Percentiles rank a stretch among this genome's conserved stretches.
Conservation (phyloP, 2,329 filamentous ascomycete species). For the Clarireedia hainanense region DNA sequence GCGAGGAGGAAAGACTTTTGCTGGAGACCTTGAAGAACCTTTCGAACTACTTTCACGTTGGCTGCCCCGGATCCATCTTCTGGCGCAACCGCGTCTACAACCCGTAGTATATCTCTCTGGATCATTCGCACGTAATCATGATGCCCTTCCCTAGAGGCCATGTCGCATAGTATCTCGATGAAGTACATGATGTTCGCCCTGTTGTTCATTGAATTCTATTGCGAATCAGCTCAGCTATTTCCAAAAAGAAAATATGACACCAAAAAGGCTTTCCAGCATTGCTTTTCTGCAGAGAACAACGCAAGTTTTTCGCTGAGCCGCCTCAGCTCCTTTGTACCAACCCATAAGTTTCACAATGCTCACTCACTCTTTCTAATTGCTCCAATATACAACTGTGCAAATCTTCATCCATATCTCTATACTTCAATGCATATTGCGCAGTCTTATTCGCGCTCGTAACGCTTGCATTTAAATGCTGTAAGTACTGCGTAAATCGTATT, state of each 20-base stretch:
- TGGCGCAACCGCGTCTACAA: constrained; percentile 88
- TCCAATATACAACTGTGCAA: constrained; percentile 95
- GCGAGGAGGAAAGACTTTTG: constrained; percentile 64
- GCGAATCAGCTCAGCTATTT: constrained; percentile 1
- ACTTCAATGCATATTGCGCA: constrained; percentile 88
- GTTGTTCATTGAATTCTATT: constrained; percentile 87
- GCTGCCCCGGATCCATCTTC: constrained; percentile 81
- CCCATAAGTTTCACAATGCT: not conserved
- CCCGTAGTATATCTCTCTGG: constrained; percentile 81
- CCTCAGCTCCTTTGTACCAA: not conserved
- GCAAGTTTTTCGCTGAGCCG: too few relatives aligned
- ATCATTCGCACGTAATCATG: constrained; percentile 87
- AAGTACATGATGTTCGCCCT: constrained; percentile 99
- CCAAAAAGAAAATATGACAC: not conserved
- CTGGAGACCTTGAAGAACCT: constrained; percentile 63
- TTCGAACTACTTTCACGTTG: constrained; percentile 87
- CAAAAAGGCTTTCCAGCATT: not conserved
- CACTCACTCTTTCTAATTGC: constrained; percentile 74
- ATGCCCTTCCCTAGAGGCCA: constrained; percentile 53
- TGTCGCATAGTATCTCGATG: constrained; percentile 86
- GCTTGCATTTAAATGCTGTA: constrained; percentile 86
- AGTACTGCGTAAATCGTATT: constrained; percentile 87
- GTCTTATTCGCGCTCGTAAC: constrained; percentile 86
- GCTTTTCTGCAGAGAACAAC: too few relatives aligned
- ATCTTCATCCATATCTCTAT: constrained; percentile 93